Conservation (phyloP, 306 rosid genomes). For the Senna siamea region DNA sequence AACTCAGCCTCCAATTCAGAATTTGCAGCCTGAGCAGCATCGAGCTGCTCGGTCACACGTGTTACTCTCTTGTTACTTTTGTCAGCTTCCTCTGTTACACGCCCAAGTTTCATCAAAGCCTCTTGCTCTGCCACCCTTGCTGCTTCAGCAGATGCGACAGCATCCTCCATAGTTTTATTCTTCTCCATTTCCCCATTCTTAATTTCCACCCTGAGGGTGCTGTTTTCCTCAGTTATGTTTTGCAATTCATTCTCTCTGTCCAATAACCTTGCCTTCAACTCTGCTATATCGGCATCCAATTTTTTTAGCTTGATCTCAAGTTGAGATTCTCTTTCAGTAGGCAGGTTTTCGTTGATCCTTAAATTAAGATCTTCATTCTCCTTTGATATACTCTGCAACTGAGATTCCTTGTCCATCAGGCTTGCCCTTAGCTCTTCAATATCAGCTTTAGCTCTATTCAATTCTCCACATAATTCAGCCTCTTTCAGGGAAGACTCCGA, state of each 20-base stretch:
- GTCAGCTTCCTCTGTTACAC: conserved; percentile 66
- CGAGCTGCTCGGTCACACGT: conserved; percentile 79
- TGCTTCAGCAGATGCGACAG: conserved; percentile 52
- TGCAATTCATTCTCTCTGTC: conserved; percentile 70
- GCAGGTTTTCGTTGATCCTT: conserved; percentile 37
- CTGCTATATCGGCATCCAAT: conserved; percentile 56
- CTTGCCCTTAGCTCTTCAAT: conserved; percentile 62
- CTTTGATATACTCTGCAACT: conserved; percentile 49
- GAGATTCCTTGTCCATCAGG: conserved; percentile 63
- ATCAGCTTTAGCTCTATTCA: conserved; percentile 52
- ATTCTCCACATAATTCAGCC: conserved; percentile 57
- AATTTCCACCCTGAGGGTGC: conserved; percentile 55
- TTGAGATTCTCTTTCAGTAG: conserved; percentile 48
- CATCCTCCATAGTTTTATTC: conserved; percentile 44
- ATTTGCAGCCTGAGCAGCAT: conserved; percentile 73
- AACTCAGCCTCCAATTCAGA: conserved; percentile 85
- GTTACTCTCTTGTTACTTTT: conserved; percentile 60
- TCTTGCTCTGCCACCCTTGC: conserved; percentile 70
- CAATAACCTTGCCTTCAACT: conserved; percentile 60
- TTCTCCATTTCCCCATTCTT: conserved; percentile 52
- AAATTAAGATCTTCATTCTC: conserved; percentile 48
- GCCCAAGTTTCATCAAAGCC: conserved; percentile 64
- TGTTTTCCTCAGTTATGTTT: conserved; percentile 60
- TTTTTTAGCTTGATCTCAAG: conserved; percentile 51
- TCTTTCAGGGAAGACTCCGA: conserved; percentile 62